Conservation (phyloP, 2,329 filamentous ascomycete genomes). For the Neopestalotiopsis rosae region DNA sequence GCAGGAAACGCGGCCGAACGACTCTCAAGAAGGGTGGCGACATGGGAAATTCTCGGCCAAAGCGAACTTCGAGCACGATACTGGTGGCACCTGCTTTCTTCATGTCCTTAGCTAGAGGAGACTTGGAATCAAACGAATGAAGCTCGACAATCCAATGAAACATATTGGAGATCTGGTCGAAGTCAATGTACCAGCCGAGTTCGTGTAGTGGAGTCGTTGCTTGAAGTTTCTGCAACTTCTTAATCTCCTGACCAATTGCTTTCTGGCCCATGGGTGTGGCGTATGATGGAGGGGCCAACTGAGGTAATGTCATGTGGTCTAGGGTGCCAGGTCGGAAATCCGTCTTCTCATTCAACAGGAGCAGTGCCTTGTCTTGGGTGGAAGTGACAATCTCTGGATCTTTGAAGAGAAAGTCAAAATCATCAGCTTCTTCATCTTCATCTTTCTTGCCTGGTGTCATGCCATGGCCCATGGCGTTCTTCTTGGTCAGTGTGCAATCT, state of each 20-base stretch:
- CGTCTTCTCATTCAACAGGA: conserved; percentile 30
- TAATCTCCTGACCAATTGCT: conserved; percentile 69
- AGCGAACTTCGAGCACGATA: conserved; percentile 82
- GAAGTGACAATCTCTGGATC: not conserved
- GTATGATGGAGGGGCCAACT: conserved; percentile 69
- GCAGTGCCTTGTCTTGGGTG: not conserved
- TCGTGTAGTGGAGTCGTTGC: conserved; percentile 62
- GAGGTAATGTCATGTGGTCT: conserved; percentile 64
- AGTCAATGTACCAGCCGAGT: conserved; percentile 85
- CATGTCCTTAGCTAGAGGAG: conserved; percentile 80
- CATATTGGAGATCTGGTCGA: conserved; percentile 69
- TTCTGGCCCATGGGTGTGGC: conserved; percentile 66
- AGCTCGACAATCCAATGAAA: conserved; percentile 94
- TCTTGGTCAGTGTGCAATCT: conserved; percentile 14
- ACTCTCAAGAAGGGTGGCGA: conserved; percentile 85
- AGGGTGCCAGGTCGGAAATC: conserved; percentile 71
- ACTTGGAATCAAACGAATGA: conserved; percentile 74
- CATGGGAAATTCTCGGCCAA: conserved; percentile 76
- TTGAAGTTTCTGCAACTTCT: conserved; percentile 68
- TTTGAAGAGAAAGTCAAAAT: conserved; percentile 42
- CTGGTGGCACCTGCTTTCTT: conserved; percentile 64
- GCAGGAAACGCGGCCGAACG: conserved; percentile 78
- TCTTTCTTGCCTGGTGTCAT: conserved; percentile 36
- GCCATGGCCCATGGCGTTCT: conserved; percentile 30
- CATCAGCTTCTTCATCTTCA: conserved; percentile 48